Percentiles rank a stretch among this genome's conserved stretches.
Evolutionary conservation across 495 filamentous ascomycete genomes (phyloP).

Genomic region (Hypoxylon perforatum): DNA sequence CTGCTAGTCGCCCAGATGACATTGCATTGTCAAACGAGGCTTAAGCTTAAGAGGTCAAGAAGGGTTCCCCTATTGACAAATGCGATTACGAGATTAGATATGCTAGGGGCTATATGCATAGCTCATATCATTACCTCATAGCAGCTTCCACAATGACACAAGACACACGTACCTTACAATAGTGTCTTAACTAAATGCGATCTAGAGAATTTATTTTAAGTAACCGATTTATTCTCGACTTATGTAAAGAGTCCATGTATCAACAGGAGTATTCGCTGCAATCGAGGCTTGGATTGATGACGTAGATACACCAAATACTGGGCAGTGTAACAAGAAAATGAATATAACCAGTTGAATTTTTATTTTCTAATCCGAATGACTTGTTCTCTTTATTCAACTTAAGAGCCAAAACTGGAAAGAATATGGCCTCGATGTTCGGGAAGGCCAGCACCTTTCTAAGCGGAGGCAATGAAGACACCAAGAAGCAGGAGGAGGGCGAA

Average conservation of each 20-base stretch:
- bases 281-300: no score
- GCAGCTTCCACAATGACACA: no score
- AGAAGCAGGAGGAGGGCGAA: slow-evolving; percentile 40
- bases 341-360: neutral
- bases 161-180: no score
- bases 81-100: neutral
- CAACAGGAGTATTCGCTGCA: neutral
- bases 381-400: neutral
- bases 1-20: slow-evolving; percentile 32
- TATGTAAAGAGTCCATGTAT: neutral
- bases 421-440: slow-evolving; percentile 38
- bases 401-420: neutral
- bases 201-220: no score
- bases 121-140: no score
- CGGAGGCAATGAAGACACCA: slow-evolving; percentile 13
- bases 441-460: slow-evolving; percentile 38
- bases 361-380: neutral
- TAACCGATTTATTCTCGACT: no score
- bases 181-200: no score
- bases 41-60: slow-evolving; percentile 11
- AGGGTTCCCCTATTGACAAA: neutral
- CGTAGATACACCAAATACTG: no score
- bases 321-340: no score
- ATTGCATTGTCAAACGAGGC: slow-evolving; percentile 42
- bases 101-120: slow-evolving; percentile 3